Evolutionary conservation across 176 grass and related monocot genomes (phyloP).

Genomic region (Oryza officinalis): DNA sequence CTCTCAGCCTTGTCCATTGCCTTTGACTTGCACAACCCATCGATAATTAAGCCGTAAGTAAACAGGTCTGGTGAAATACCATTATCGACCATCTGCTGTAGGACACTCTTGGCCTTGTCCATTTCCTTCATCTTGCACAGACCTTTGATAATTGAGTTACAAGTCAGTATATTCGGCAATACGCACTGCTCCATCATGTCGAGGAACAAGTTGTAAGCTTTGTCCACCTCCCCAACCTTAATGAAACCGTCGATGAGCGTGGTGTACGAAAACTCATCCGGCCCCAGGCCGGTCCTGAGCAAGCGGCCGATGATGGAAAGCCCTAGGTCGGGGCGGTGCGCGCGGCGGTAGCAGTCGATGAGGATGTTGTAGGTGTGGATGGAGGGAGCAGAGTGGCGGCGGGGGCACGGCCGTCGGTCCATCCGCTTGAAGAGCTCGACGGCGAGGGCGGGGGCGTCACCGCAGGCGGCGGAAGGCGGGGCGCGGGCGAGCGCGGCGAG

Average conservation of each 20-base stretch:
- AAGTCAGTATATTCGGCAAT: conserved; percentile 11
- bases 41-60: conserved; percentile 4
- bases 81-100: background rate
- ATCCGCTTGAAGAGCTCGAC: conserved; percentile 26
- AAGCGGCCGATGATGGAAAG: conserved; percentile 14
- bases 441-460: background rate
- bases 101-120: background rate
- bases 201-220: background rate
- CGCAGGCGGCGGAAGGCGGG: background rate
- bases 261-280: background rate
- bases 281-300: background rate
- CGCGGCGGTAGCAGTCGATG: conserved; percentile 27
- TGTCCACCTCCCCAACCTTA: background rate
- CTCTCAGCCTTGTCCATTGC: background rate
- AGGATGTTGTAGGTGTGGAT: conserved; percentile 12
- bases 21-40: conserved; percentile 17
- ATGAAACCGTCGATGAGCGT: conserved; percentile 32
- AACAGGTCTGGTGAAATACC: background rate
- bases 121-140: conserved; percentile 21
- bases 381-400: background rate
- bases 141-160: background rate
- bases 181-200: conserved; percentile 28
- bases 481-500: background rate
- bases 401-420: background rate
- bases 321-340: background rate